These are phyloP conservation scores for Linaria vulgaris DNA, from an alignment of 257 asterid genomes.

Conservation along the genomic window DNA sequence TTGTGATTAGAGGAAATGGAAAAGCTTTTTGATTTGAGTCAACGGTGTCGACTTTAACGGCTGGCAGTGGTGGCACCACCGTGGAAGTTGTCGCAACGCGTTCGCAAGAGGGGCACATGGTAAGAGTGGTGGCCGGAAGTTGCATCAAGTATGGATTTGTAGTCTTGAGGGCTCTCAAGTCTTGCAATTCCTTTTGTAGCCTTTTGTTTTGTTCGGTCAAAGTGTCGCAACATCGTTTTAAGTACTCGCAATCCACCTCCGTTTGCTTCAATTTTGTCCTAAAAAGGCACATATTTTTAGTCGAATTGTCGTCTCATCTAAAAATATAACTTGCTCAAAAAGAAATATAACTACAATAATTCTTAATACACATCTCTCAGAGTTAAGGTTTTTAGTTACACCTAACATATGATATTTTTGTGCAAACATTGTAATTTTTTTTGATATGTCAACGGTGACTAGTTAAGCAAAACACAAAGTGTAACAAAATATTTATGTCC, in stretches of 20 bases:
- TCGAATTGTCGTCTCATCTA: too few relatives aligned
- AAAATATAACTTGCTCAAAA: neutral
- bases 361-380: too few relatives aligned
- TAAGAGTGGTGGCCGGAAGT: conserved; percentile 75
- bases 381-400: too few relatives aligned
- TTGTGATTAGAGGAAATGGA: conserved; percentile 43
- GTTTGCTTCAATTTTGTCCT: conserved; percentile 91
- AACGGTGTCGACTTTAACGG: conserved; percentile 8
- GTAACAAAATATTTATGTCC: too few relatives aligned
- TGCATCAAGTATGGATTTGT: conserved; percentile 73
- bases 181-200: conserved; percentile 72
- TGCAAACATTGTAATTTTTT: too few relatives aligned
- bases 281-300: neutral
- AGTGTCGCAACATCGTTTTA: conserved; percentile 79
- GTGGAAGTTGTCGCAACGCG: conserved; percentile 59
- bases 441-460: too few relatives aligned
- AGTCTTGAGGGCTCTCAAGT: conserved; percentile 65
- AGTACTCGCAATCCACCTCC: conserved; percentile 83
- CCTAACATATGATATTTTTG: too few relatives aligned
- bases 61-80: conserved; percentile 26
- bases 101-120: conserved; percentile 95
- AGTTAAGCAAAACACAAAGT: too few relatives aligned
- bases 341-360: too few relatives aligned
- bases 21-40: conserved; percentile 34
- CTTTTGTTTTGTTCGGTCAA: conserved; percentile 70